phyloP scores from a whole-genome alignment of 352 stramenopile species.

The Peronospora belbahrii region DNA sequence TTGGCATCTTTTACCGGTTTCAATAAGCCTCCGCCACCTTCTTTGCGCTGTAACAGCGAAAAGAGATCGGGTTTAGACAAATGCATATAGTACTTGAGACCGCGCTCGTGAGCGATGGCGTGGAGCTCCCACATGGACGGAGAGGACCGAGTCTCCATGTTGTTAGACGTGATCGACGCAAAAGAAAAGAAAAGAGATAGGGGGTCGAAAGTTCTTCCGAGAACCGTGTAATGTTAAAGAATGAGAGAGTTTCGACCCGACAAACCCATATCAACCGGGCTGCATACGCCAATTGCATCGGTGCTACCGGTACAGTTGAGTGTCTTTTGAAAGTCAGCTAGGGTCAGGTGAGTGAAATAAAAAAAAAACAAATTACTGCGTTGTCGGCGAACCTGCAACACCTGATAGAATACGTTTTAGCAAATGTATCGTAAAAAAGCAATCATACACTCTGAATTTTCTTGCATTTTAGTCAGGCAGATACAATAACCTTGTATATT shows the following conservation, averaged over 20 bases:
- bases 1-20: constrained; percentile 5
- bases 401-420: background rate
- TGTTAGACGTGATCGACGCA: too few species aligned
- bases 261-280: constrained; percentile 21
- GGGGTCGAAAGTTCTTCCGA: too few species aligned
- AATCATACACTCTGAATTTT: background rate
- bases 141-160: constrained; percentile 79
- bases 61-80: constrained; percentile 77
- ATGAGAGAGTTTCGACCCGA: too few species aligned
- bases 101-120: constrained; percentile 55
- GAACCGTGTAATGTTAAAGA: too few species aligned
- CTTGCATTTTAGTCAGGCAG: background rate
- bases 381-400: constrained; percentile 7
- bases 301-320: constrained; percentile 13
- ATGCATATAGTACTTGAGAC: constrained; percentile 80
- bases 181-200: too few species aligned
- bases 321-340: constrained; percentile 16
- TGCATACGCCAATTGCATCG: constrained; percentile 14
- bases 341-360: constrained; percentile 5
- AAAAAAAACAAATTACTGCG: background rate
- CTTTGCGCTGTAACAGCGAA: constrained; percentile 65
- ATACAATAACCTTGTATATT: too few species aligned
- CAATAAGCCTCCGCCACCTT: constrained; percentile 43
- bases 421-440: constrained; percentile 2
- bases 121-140: constrained; percentile 74